Conservation (phyloP, 2,329 filamentous ascomycete species). For the Scopulariopsis brevicaulis region DNA sequence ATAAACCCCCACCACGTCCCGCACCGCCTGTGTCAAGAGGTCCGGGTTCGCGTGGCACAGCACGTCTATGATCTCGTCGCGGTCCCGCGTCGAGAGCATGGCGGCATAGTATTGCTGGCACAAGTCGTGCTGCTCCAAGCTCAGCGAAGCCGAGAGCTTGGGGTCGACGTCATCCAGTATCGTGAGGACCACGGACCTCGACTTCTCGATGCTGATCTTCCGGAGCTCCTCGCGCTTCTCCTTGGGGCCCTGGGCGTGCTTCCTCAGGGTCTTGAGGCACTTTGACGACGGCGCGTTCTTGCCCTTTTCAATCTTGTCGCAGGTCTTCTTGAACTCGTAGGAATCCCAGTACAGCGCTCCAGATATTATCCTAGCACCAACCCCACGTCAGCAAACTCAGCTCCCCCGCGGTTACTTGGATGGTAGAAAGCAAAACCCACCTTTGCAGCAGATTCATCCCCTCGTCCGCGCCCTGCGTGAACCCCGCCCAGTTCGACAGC, state of each 20-base stretch:
- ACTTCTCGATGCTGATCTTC: constrained; percentile 34
- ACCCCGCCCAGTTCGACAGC: constrained; percentile 68
- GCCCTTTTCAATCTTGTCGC: constrained; percentile 51
- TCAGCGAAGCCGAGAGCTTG: constrained; percentile 27
- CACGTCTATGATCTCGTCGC: constrained; percentile 56
- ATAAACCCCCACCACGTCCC: constrained; percentile 54
- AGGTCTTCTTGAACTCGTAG: constrained; percentile 54
- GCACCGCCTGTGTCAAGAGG: constrained; percentile 56
- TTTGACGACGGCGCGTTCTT: constrained; percentile 37
- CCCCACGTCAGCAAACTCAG: not conserved
- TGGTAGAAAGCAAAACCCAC: constrained; percentile 13
- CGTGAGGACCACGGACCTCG: constrained; percentile 51
- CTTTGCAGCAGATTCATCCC: constrained; percentile 71
- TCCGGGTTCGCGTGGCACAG: constrained; percentile 62
- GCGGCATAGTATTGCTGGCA: constrained; percentile 61
- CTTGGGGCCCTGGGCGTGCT: constrained; percentile 40
- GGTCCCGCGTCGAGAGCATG: constrained; percentile 60
- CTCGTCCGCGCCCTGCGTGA: constrained; percentile 60
- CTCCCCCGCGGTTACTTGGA: not conserved
- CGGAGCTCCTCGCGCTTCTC: constrained; percentile 48
- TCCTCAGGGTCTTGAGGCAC: constrained; percentile 48
- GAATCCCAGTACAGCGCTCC: constrained; percentile 64
- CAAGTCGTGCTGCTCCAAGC: constrained; percentile 47
- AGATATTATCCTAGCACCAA: constrained; percentile 53
- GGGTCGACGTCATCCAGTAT: constrained; percentile 46